Conservation (phyloP, 345 rosid species). For the Eucalyptus erythrocorys region DNA sequence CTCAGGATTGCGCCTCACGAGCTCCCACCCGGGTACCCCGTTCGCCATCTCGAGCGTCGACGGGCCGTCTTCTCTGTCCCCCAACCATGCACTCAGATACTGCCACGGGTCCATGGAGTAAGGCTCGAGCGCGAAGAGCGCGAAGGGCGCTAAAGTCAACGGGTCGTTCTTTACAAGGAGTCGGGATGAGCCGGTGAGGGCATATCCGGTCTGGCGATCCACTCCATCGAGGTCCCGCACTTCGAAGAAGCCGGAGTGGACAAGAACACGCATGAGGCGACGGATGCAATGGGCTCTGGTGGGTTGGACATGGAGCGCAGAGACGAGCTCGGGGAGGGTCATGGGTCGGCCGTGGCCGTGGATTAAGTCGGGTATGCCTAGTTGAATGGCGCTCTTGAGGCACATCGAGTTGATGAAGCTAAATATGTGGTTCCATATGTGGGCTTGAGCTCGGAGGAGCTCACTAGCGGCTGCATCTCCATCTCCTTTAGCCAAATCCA, state of each 20-base stretch:
- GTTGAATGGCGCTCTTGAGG: conserved; percentile 19
- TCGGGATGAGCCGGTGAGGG: neutral
- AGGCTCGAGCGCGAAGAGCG: neutral
- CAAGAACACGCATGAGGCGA: conserved; percentile 22
- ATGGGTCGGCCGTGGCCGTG: conserved; percentile 25
- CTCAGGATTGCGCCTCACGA: neutral
- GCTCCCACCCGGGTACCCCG: neutral
- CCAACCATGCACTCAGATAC: conserved; percentile 9
- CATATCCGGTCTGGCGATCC: neutral
- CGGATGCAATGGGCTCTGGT: neutral
- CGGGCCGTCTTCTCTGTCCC: neutral
- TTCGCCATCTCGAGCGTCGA: neutral
- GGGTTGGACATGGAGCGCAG: neutral
- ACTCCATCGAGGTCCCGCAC: neutral
- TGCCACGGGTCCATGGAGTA: neutral
- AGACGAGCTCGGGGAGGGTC: conserved; percentile 3
- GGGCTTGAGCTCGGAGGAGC: conserved; percentile 11
- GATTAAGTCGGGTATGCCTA: conserved; percentile 29
- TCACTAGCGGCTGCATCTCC: neutral
- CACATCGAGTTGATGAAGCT: conserved; percentile 18
- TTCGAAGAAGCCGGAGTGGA: conserved; percentile 23
- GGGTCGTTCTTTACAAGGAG: conserved; percentile 8
- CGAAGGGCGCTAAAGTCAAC: neutral
- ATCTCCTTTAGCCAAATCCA: neutral
- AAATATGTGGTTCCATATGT: conserved; percentile 6